Conservation (phyloP, 345 rosid genomes). For the Capsella bursapastoris region DNA sequence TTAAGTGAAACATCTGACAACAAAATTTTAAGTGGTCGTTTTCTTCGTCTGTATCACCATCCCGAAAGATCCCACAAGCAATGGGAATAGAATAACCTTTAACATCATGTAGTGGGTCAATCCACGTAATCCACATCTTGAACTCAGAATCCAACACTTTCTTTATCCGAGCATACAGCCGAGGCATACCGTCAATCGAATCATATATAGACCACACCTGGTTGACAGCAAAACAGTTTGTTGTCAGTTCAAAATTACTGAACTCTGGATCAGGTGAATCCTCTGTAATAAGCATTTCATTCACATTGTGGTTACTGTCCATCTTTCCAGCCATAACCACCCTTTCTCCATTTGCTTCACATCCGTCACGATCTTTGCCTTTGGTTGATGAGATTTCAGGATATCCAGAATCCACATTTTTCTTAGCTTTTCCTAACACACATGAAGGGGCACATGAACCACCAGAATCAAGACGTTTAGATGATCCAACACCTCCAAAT, state of each 20-base stretch:
- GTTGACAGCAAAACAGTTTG: constrained; percentile 60
- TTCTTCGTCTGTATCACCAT: constrained; percentile 48
- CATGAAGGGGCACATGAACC: constrained; percentile 38
- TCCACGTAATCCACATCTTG: constrained; percentile 75
- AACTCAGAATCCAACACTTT: constrained; percentile 63
- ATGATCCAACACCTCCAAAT: constrained; percentile 25
- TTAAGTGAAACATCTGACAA: constrained; percentile 48
- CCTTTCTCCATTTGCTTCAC: constrained; percentile 42
- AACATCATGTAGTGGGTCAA: constrained; percentile 58
- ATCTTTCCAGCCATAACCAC: constrained; percentile 26
- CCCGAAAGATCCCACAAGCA: constrained; percentile 65
- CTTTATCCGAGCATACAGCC: constrained; percentile 65
- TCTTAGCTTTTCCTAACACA: constrained; percentile 35
- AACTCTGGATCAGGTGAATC: constrained; percentile 77
- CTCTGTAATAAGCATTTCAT: constrained; percentile 21
- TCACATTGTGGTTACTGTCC: constrained; percentile 32
- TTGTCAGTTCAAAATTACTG: constrained; percentile 61
- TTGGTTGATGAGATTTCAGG: constrained; percentile 40
- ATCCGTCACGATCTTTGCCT: constrained; percentile 35
- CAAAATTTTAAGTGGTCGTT: constrained; percentile 68
- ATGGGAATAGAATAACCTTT: constrained; percentile 55
- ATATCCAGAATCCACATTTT: constrained; percentile 37
- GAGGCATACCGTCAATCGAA: constrained; percentile 77
- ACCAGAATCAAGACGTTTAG: constrained; percentile 41
- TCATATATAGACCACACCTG: constrained; percentile 93